Evolutionary conservation across 305 asterid species (phyloP), one percentile per base, ranked within the genome.

Genomic region (Fraxinus paxiana): DNA sequence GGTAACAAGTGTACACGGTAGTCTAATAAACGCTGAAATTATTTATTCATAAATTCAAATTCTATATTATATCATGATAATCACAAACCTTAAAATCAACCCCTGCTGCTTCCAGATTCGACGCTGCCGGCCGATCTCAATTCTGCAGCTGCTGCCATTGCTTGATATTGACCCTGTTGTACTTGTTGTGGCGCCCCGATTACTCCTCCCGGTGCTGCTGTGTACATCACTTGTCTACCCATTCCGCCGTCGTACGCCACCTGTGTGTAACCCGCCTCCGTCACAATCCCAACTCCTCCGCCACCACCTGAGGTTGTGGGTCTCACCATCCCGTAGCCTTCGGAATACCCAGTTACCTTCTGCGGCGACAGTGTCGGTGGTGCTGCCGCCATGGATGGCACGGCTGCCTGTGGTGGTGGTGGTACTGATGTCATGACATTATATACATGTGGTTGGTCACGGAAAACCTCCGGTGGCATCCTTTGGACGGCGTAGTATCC

Each of bases 161-260:
- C 87, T 31, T 82, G 91, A 82, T 86, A 88, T 78, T 84, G 90
- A 59, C 82, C 80, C 76, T 83, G 82, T 38, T 86, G 90, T 1
- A 76, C 87, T 43, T 38, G 84, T 80, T 79, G 84, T 48, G 59
- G 59, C 15, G 59, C 20, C 20, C 20, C 59, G 59, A 48, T 48
- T 13, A n/a, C 59, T 48, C 7, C 59, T 48, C 59, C 20, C 6
- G 91, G 89, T 61, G 79, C 84, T 46, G 92, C 82, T 1, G 89
- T 84, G 84, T 93, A 94, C 81, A 89, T 87, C 87, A 93, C 89
- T 82, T 87, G 97, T 71, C 97, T 91, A 61, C 97, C 96, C 74
- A 87, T 75, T 2, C 92, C 95, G 1, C 86, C 84, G 22, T 94
- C 97, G 82, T 93, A 94, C 75, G 92, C 92, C 89, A 94, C 18